Evolutionary conservation across 2,329 filamentous ascomycete genomes (phyloP).

Genomic region (Fusarium torulosum): DNA sequence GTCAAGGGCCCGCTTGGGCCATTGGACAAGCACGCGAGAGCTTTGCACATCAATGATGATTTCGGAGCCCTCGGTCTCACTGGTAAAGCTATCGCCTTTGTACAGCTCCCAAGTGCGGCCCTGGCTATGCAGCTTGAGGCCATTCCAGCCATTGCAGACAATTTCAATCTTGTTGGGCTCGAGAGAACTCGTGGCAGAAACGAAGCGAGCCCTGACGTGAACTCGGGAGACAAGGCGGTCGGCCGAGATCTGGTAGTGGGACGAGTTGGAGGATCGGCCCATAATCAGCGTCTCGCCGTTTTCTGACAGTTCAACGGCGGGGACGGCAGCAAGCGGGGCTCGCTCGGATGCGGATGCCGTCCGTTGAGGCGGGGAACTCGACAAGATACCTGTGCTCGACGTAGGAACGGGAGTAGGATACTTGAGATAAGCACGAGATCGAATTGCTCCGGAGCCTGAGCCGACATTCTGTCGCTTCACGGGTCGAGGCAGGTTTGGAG

Average conservation of each 20-base stretch:
- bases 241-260: slow-evolving; percentile 92
- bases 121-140: slow-evolving; percentile 91
- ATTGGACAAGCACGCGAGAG: slow-evolving; percentile 87
- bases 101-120: slow-evolving; percentile 85
- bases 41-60: slow-evolving; percentile 98
- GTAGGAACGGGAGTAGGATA: slow-evolving; percentile 96
- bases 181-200: slow-evolving; percentile 74
- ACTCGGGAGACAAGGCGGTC: slow-evolving; percentile 94
- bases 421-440: slow-evolving; percentile 66
- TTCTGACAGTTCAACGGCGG: slow-evolving; percentile 82
- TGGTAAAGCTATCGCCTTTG: slow-evolving; percentile 91
- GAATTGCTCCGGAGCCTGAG: slow-evolving; percentile 24
- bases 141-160: slow-evolving; percentile 95
- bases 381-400: slow-evolving; percentile 91
- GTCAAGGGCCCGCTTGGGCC: slow-evolving; percentile 74
- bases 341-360: slow-evolving; percentile 78
- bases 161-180: slow-evolving; percentile 86
- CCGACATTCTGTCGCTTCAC: slow-evolving; percentile 72
- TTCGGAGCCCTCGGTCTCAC: slow-evolving; percentile 86
- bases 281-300: slow-evolving; percentile 87
- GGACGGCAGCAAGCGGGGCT: slow-evolving; percentile 83
- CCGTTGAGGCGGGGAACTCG: slow-evolving; percentile 80
- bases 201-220: slow-evolving; percentile 89
- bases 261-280: slow-evolving; percentile 94
- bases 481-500: slow-evolving; percentile 76